These are phyloP conservation scores for Aspergillus bombycis DNA, from an alignment of 2,329 filamentous ascomycete species.

Conservation along the genomic window DNA sequence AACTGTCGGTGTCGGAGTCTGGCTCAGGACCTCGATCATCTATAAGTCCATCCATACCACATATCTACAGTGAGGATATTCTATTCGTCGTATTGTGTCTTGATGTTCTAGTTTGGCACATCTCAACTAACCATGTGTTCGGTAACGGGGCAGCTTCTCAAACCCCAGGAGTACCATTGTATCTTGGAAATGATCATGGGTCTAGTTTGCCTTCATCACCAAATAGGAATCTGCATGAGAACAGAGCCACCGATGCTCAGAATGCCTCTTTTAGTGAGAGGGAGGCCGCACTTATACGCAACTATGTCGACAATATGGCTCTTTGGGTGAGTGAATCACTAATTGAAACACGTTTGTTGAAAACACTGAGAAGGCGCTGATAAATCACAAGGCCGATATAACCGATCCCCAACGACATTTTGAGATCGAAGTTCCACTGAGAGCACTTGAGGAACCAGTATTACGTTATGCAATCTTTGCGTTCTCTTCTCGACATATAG, in stretches of 20 bases:
- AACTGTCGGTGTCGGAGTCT: background rate
- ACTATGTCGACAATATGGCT: slow-evolving; percentile 39
- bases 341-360: background rate
- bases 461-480: slow-evolving; percentile 38
- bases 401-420: slow-evolving; percentile 37
- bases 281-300: slow-evolving; percentile 28
- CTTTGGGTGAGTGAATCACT: slow-evolving; percentile 29
- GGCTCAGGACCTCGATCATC: background rate
- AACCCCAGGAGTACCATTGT: background rate
- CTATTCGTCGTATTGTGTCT: background rate
- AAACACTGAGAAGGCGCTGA: background rate
- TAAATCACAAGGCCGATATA: slow-evolving; percentile 31
- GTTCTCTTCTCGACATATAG: slow-evolving; percentile 38
- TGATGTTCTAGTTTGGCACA: background rate
- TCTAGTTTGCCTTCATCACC: background rate
- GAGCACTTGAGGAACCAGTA: slow-evolving; percentile 35
- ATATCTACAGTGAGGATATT: background rate
- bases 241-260: background rate
- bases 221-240: background rate
- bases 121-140: background rate
- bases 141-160: background rate
- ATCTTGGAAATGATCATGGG: background rate
- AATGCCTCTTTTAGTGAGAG: slow-evolving; percentile 17
- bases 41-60: background rate
- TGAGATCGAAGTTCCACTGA: slow-evolving; percentile 33